Conservation (phyloP, 192 early-diverging fungal species). For the Backusella morwellensis region DNA sequence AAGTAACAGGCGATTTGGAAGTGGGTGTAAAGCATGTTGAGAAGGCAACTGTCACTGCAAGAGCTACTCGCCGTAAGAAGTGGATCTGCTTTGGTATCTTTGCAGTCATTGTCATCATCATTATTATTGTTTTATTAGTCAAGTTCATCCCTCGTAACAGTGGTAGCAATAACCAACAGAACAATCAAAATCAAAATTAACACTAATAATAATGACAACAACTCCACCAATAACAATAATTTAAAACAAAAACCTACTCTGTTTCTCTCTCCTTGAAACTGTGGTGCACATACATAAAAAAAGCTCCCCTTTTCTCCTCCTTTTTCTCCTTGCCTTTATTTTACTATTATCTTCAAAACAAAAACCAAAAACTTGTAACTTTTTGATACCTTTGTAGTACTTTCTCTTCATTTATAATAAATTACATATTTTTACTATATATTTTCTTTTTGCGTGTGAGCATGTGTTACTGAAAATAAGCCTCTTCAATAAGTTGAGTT, state of each 20-base stretch:
- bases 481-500: neutral
- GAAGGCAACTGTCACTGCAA: conserved; percentile 46
- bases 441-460: neutral
- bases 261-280: neutral
- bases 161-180: neutral
- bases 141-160: conserved; percentile 20
- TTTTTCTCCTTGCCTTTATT: neutral
- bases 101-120: conserved; percentile 38
- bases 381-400: conserved; percentile 1
- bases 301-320: neutral
- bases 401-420: neutral
- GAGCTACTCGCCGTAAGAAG: conserved; percentile 51
- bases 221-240: neutral
- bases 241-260: neutral
- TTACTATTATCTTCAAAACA: neutral
- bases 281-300: conserved; percentile 2
- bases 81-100: conserved; percentile 55
- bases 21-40: conserved; percentile 56
- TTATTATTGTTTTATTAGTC: conserved; percentile 41
- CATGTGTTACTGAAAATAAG: neutral
- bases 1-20: conserved; percentile 61
- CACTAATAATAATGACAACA: neutral
- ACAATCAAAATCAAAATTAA: neutral
- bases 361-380: neutral
- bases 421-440: neutral